Base-by-base conservation (phyloP, 768 basidiomycete species). In the Leucocoprinus birnbaumii region DNA sequence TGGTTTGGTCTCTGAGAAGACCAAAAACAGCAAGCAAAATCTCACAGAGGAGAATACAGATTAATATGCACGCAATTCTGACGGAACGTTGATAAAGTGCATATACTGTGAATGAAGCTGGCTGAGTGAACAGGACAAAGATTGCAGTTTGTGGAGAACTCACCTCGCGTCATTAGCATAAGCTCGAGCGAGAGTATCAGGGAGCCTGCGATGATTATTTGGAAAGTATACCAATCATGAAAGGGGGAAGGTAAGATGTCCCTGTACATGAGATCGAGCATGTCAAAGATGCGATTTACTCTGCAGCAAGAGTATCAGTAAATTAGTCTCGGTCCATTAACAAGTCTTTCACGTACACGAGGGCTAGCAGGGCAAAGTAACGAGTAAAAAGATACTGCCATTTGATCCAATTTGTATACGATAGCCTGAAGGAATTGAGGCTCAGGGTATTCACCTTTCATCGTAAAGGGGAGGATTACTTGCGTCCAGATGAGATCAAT, bases 401-500 rank as follows among this genome's bases (percentile, higher is more conserved):
- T 57, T 68, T 70, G 21, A 69, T 63, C 56, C 63, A 67, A 9
- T 59, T 57, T 3, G 34, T 35, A 18, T 58, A 52, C 4, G 65
- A 61, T 58, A 62, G 66, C 7, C 63, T 66, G n/a, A 43, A 35
- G 19, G 7, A 16, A n/a, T 26, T n/a, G n/a, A n/a, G n/a, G 14
- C 18, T 41, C 26, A 47, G 48, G 31, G 24, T 31, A 31, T 31
- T 31, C 24, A 34, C 14, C 19, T 24, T 10, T 16, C 19, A 31
- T n/a, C 13, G 31, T 8, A 10, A 43, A 22, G 27, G 9, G 14
- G 22, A 42, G 21, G 13, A 31, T 31, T 41, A 63, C 71, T 59
- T 53, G 69, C 71, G 65, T 59, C 73, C 73, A 74, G 14, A 74
- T 67, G 22, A 59, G 58, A 21, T 64, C 58, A 31, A 74, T 68